phyloP scores from a whole-genome alignment of 1,139 yeast species.

The Yarrowia galli region DNA sequence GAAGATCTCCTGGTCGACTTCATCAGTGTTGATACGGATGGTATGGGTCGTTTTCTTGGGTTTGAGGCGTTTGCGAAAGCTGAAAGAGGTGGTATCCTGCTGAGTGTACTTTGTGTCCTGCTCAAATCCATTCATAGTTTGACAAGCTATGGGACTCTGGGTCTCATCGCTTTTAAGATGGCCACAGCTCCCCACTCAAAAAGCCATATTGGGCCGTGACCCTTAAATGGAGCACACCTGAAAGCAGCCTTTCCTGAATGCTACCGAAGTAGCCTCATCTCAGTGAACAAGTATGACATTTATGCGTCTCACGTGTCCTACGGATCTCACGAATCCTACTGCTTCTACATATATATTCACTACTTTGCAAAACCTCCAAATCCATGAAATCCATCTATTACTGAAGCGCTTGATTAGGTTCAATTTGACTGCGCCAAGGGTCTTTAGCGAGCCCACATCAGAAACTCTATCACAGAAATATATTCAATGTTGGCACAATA shows the following conservation, averaged over 20 bases:
- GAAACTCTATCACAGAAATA: background rate
- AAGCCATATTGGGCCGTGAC: too few species aligned
- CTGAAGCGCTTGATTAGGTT: constrained; percentile 10
- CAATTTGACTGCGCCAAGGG: background rate
- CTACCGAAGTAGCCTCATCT: too few species aligned
- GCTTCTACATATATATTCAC: too few species aligned
- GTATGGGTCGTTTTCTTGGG: background rate
- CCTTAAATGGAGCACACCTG: too few species aligned
- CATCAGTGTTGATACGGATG: constrained; percentile 6
- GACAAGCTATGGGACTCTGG: background rate
- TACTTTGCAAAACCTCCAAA: too few species aligned
- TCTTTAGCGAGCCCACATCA: background rate
- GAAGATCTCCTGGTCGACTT: constrained; percentile 16
- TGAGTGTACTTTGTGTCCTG: constrained; percentile 10
- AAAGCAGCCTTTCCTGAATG: too few species aligned
- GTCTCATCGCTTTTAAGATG: background rate
- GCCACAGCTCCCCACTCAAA: background rate
- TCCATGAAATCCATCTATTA: too few species aligned
- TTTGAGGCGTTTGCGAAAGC: background rate
- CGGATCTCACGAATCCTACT: too few species aligned
- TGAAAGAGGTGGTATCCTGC: constrained; percentile 16
- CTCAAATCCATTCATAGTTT: background rate
- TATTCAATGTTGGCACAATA: too few species aligned
- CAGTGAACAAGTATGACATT: too few species aligned
- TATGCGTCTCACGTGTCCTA: too few species aligned